A percentile compares a stretch with the other conserved stretches of the same genome.
These are phyloP conservation scores for Sarocladiaceae sp. DNA, from an alignment of 2,329 filamentous ascomycete genomes.

Conservation along the genomic window DNA sequence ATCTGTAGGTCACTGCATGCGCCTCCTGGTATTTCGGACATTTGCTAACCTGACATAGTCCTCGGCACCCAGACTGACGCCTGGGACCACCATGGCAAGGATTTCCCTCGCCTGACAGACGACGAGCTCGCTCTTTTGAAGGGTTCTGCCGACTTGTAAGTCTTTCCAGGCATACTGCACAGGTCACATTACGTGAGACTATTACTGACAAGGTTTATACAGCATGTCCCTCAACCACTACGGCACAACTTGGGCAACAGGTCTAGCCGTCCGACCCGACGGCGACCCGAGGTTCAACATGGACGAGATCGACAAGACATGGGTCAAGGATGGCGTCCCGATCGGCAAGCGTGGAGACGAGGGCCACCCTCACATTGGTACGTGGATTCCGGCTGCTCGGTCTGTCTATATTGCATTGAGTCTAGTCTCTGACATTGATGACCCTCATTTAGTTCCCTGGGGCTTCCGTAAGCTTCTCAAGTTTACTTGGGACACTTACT, in stretches of 20 bases:
- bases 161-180: no score
- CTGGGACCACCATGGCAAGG: not conserved
- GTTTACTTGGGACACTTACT: not conserved
- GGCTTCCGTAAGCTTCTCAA: not conserved
- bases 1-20: not conserved
- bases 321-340: not conserved
- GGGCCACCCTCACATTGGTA: not conserved
- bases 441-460: not conserved
- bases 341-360: not conserved
- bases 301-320: not conserved
- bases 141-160: not conserved
- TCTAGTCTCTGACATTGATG: not conserved
- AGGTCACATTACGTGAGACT: not conserved
- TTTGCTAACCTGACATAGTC: not conserved
- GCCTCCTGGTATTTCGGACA: no score
- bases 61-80: not conserved
- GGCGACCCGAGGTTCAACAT: not conserved
- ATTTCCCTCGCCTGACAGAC: not conserved
- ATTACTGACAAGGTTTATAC: not conserved
- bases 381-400: not conserved
- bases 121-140: not conserved
- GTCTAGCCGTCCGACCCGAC: not conserved
- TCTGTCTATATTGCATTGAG: not conserved
- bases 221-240: not conserved
- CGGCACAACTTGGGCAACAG: not conserved